These are phyloP conservation scores for Truncatella angustata DNA, from an alignment of 2,329 filamentous ascomycete species.

Conservation along the genomic window DNA sequence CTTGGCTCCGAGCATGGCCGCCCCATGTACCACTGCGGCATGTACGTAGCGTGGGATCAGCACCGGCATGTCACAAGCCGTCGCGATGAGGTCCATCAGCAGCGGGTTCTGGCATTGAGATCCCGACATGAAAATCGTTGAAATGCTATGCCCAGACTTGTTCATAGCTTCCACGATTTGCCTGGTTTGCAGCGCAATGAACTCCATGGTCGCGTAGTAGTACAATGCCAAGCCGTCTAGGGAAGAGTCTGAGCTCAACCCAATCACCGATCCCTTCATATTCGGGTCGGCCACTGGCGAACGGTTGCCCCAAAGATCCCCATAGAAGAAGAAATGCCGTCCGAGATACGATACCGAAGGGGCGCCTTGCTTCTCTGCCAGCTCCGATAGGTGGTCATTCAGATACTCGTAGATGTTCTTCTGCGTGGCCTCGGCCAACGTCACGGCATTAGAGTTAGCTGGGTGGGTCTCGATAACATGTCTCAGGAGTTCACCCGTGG, in stretches of 20 bases:
- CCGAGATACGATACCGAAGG: constrained; percentile 82
- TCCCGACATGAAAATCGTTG: constrained; percentile 97
- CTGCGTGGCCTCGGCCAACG: constrained; percentile 76
- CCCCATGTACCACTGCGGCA: constrained; percentile 95
- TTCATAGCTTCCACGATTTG: constrained; percentile 98
- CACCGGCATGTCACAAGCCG: constrained; percentile 87
- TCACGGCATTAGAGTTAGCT: constrained; percentile 76
- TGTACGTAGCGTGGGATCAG: constrained; percentile 92
- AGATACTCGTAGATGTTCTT: constrained; percentile 94
- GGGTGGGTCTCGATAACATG: constrained; percentile 95
- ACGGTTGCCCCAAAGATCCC: constrained; percentile 94
- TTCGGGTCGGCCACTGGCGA: constrained; percentile 88
- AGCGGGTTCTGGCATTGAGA: constrained; percentile 96
- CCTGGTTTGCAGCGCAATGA: constrained; percentile 93
- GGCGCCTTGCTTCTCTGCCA: constrained; percentile 62
- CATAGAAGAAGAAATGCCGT: constrained; percentile 97
- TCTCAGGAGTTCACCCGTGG: constrained; percentile 90
- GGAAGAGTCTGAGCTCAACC: constrained; percentile 81
- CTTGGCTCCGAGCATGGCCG: constrained; percentile 96
- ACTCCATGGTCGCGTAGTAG: constrained; percentile 97
- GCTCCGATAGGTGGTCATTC: constrained; percentile 78
- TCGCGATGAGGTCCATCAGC: constrained; percentile 87
- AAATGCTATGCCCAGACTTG: constrained; percentile 79
- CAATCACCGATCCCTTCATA: constrained; percentile 89
- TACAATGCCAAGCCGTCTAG: constrained; percentile 84